These are phyloP conservation scores for Apiotrichum domesticum DNA, from an alignment of 1,284 basidiomycete species.

Conservation along the genomic window DNA sequence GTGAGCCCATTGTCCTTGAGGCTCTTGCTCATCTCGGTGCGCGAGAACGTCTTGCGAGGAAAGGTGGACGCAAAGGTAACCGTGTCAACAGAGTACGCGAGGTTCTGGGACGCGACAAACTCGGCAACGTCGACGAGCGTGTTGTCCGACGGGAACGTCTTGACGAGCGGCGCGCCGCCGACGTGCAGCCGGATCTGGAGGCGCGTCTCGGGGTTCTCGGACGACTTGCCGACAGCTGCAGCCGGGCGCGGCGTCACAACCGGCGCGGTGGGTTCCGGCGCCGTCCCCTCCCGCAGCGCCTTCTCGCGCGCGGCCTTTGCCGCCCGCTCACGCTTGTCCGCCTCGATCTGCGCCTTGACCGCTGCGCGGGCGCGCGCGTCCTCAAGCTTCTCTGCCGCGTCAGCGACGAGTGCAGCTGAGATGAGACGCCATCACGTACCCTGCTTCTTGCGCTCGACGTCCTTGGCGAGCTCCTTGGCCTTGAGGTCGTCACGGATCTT, in stretches of 20 bases:
- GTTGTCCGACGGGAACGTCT: conserved; percentile 68
- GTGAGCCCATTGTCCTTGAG: conserved; percentile 47
- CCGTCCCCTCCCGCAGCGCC: conserved; percentile 68
- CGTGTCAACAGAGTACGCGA: conserved; percentile 64
- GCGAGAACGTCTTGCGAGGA: conserved; percentile 55
- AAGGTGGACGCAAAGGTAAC: conserved; percentile 71
- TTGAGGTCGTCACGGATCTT: conserved; percentile 70
- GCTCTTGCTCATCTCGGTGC: conserved; percentile 41
- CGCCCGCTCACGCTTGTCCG: conserved; percentile 80
- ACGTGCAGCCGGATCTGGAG: conserved; percentile 72
- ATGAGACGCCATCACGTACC: conserved; percentile 49
- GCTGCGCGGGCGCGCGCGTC: conserved; percentile 76
- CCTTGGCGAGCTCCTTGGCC: conserved; percentile 70
- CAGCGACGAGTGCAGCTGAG: neutral
- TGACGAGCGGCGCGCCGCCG: conserved; percentile 71
- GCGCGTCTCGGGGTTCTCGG: conserved; percentile 73
- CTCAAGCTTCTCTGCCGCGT: conserved; percentile 66
- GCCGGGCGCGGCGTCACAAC: conserved; percentile 28
- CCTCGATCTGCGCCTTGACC: conserved; percentile 86
- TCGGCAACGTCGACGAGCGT: conserved; percentile 78
- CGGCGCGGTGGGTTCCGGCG: conserved; percentile 41
- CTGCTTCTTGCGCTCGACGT: conserved; percentile 67
- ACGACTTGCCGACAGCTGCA: conserved; percentile 53
- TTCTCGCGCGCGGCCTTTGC: conserved; percentile 83
- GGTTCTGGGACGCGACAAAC: conserved; percentile 67